Evolutionary conservation across 495 filamentous ascomycete species (phyloP), one percentile per base, ranked within the genome.

Genomic region (Bombardia bombarda): DNA sequence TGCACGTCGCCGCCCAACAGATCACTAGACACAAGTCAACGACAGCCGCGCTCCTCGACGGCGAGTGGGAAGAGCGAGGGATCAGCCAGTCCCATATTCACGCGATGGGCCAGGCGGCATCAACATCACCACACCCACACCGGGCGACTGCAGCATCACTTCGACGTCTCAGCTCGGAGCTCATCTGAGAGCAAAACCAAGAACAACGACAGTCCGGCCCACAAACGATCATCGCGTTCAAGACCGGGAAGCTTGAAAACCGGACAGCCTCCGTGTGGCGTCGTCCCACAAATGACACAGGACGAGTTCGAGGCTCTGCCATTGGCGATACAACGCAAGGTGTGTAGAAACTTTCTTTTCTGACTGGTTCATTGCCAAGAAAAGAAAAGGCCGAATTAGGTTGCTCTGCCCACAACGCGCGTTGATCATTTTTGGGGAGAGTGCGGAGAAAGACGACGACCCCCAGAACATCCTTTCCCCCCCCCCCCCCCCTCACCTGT

Each of bases 291-390:
- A 42, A 57, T 63, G 56, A 61, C 60, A 12, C 44, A 51, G 14
- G 58, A 63, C 32, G 58, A 63, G 40, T 63, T 63, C 35, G 71
- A 78, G 45, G 68, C 68, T 40, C 58, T 80, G 56, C 77, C 77
- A n/a, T 53, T 74, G 32, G 70, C 74, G 5, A 68, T 79, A 18
- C 65, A 73, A 45, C 63, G 75, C 50, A 79, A 78, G 66, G 76
- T 77, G 60, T 55, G 70, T 66, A 52, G 21, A 9, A 24, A 12
- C 31, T 45, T 47, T 50, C 38, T 40, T 39, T 40, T 24, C 35
- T 41, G 12, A n/a, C 32, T 35, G 7, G 44, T 41, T 52, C 41
- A 7, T 36, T 32, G 2, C 42, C 32, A 13, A 23, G 14, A 43
- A 36, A 18, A 19, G 32, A 24, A 35, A 38, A 34, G n/a, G n/a